Percentiles rank a stretch among this genome's conserved stretches.
Conservation (phyloP, 768 basidiomycete species). For the Leucocoprinus birnbaumii region DNA sequence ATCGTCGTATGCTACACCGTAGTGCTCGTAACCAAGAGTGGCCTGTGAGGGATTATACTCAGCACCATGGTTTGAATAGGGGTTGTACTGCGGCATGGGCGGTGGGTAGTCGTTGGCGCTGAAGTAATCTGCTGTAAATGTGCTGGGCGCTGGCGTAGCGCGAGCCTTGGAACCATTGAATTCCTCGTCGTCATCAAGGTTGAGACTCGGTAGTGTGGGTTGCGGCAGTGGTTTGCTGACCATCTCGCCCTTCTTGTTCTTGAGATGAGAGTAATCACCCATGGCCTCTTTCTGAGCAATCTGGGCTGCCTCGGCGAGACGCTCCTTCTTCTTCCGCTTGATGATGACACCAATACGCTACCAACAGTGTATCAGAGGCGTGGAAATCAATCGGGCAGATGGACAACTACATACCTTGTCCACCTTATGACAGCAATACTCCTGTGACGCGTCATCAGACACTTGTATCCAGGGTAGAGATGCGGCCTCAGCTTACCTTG, state of each 20-base stretch:
- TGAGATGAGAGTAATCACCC: conserved; percentile 88
- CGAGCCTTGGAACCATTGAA: conserved; percentile 56
- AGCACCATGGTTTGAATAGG: conserved; percentile 58
- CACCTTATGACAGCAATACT: conserved; percentile 98
- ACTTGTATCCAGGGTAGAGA: background rate
- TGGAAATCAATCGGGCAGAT: background rate
- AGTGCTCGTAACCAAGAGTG: conserved; percentile 48
- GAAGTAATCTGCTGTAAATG: conserved; percentile 54
- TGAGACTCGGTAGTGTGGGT: conserved; percentile 91
- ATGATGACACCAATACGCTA: conserved; percentile 93
- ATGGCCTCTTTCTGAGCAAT: conserved; percentile 88
- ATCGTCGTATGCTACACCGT: conserved; percentile 49
- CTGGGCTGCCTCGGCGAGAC: conserved; percentile 75
- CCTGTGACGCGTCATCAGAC: conserved; percentile 39
- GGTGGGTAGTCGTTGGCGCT: conserved; percentile 51
- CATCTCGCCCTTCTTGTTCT: conserved; percentile 88
- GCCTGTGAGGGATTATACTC: conserved; percentile 58
- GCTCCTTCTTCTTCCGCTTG: conserved; percentile 86
- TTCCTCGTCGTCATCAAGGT: conserved; percentile 79
- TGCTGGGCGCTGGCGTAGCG: conserved; percentile 44
- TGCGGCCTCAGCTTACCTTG: conserved; percentile 52
- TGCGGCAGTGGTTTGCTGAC: conserved; percentile 82
- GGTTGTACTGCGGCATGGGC: conserved; percentile 77
- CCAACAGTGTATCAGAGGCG: conserved; percentile 3
- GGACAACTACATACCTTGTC: conserved; percentile 70